These are phyloP conservation scores for Chaetothyriales sp. DNA, from an alignment of 2,329 filamentous ascomycete genomes.

Conservation along the genomic window DNA sequence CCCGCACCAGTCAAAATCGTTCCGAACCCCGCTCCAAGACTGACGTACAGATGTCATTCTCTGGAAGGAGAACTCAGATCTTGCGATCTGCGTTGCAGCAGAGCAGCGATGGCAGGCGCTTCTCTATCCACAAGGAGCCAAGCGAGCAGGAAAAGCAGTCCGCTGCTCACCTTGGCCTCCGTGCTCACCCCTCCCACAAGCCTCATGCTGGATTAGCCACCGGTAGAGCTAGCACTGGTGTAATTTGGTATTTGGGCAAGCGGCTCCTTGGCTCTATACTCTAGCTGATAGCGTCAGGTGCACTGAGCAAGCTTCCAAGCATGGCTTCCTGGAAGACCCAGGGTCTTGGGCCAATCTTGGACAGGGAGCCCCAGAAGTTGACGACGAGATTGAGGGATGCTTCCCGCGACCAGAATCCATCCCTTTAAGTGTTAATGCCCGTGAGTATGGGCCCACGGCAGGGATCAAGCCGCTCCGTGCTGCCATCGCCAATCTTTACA, in stretches of 20 bases:
- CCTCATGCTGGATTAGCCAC: slow-evolving; percentile 85
- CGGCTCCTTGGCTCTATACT: neutral
- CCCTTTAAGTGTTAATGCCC: slow-evolving; percentile 60
- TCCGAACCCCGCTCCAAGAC: neutral
- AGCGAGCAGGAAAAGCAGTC: slow-evolving; percentile 51
- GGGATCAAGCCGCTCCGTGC: slow-evolving; percentile 83
- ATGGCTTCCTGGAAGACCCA: slow-evolving; percentile 74
- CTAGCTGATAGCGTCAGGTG: slow-evolving; percentile 14
- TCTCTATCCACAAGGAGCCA: slow-evolving; percentile 7
- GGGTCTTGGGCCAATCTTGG: slow-evolving; percentile 83
- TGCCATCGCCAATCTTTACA: slow-evolving; percentile 85
- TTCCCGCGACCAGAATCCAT: slow-evolving; percentile 70
- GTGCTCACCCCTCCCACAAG: slow-evolving; percentile 76
- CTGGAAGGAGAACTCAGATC: slow-evolving; percentile 32
- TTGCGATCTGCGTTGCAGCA: slow-evolving; percentile 21
- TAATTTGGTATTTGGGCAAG: slow-evolving; percentile 74
- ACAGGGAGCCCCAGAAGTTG: slow-evolving; percentile 86
- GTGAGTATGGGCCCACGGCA: slow-evolving; percentile 87
- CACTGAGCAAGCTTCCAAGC: slow-evolving; percentile 60
- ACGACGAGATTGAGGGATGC: slow-evolving; percentile 80
- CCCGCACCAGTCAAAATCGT: neutral
- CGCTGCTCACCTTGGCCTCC: slow-evolving; percentile 78
- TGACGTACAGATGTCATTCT: slow-evolving; percentile 29
- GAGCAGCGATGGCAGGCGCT: slow-evolving; percentile 20
- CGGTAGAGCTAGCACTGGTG: slow-evolving; percentile 76